A percentile compares a stretch with the other conserved stretches of the same genome.
phyloP scores from a whole-genome alignment of 345 rosid species.

The Acer negundo region DNA sequence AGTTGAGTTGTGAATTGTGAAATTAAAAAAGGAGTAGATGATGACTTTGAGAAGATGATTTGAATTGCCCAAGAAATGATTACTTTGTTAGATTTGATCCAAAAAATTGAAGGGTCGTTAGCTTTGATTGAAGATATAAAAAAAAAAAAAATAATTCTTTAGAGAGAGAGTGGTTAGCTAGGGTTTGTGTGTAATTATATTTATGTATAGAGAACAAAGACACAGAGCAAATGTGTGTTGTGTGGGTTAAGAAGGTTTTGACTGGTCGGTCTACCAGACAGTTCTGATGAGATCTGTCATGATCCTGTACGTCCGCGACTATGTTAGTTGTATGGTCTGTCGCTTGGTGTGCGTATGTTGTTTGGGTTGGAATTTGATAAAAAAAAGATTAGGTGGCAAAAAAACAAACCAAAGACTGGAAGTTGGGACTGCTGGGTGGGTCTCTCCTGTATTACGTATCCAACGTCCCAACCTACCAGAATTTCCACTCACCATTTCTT shows the following conservation, averaged over 20 bases:
- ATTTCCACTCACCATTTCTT: slow-evolving; percentile 10
- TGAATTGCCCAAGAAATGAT: slow-evolving; percentile 31
- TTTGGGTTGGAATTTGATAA: not conserved
- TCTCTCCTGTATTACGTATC: not conserved
- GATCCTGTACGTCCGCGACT: not conserved
- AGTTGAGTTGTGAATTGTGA: slow-evolving; percentile 20
- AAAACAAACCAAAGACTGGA: slow-evolving; percentile 23
- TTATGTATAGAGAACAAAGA: not conserved
- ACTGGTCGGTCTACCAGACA: slow-evolving; percentile 95
- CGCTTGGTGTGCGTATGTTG: not conserved
- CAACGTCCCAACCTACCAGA: not conserved
- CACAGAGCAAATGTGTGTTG: too few relatives aligned
- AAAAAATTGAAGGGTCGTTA: slow-evolving; percentile 50
- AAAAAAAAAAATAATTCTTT: not conserved
- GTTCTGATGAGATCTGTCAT: slow-evolving; percentile 17
- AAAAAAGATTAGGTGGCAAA: slow-evolving; percentile 11
- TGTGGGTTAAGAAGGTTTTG: slow-evolving; percentile 31
- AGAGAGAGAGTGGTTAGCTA: not conserved
- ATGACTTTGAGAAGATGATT: slow-evolving; percentile 45
- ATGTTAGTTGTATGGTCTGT: slow-evolving; percentile 19
- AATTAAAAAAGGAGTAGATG: slow-evolving; percentile 28
- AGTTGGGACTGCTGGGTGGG: not conserved
- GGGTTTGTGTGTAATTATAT: slow-evolving; percentile 11
- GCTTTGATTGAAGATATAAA: slow-evolving; percentile 11
- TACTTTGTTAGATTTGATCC: not conserved